phyloP scores from a whole-genome alignment of 352 stramenopile genomes.

The Phytophthora colocasiae region DNA sequence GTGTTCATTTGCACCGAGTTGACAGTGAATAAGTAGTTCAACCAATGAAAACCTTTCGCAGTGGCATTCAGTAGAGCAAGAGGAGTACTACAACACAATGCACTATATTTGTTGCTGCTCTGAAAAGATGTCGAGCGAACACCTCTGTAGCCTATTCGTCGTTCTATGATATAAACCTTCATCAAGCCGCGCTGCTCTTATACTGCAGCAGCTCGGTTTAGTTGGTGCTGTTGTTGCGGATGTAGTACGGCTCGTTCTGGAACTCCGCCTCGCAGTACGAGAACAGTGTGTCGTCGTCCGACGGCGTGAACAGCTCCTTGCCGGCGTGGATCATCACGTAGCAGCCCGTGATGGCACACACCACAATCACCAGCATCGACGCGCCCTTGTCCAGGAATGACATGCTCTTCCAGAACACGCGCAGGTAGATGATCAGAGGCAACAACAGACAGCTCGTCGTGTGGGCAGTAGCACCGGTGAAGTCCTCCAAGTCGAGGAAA shows the following conservation, averaged over 20 bases:
- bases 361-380: conserved; percentile 44
- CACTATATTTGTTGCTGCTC: conserved; percentile 10
- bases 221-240: conserved; percentile 37
- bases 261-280: conserved; percentile 63
- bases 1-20: no score
- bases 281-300: conserved; percentile 48
- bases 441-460: conserved; percentile 55
- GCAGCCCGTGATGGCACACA: conserved; percentile 53
- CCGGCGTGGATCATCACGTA: conserved; percentile 64
- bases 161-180: conserved; percentile 16
- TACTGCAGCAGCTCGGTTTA: conserved; percentile 18
- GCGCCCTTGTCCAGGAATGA: conserved; percentile 55
- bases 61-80: neutral
- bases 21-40: no score
- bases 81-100: neutral
- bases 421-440: conserved; percentile 61
- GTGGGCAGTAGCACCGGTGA: conserved; percentile 32
- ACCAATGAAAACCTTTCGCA: no score
- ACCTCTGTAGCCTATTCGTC: conserved; percentile 5
- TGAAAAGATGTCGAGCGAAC: neutral
- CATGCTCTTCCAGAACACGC: conserved; percentile 47
- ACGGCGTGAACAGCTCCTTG: conserved; percentile 57
- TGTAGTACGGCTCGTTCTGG: conserved; percentile 57
- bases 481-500: conserved; percentile 60
- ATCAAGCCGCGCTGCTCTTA: conserved; percentile 14